These are phyloP conservation scores for Sphaerobolus stellatus DNA, from an alignment of 1,284 basidiomycete genomes.

Conservation along the genomic window DNA sequence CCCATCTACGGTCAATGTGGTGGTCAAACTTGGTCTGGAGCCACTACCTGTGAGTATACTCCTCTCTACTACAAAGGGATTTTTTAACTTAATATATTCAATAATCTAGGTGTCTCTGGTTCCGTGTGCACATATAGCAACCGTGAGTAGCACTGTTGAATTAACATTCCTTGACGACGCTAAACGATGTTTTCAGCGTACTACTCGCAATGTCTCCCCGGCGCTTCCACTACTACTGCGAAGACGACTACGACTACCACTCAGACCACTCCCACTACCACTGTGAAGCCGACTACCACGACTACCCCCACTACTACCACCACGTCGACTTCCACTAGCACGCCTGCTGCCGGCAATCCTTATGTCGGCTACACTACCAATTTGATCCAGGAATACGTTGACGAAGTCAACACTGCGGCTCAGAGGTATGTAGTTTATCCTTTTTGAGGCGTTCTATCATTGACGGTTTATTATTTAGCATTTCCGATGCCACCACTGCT, in stretches of 20 bases:
- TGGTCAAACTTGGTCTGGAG: slow-evolving; percentile 5
- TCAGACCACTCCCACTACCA: background rate
- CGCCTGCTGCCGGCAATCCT: slow-evolving; percentile 17
- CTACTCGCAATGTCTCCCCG: slow-evolving; percentile 10
- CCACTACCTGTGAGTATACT: slow-evolving; percentile 5
- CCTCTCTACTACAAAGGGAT: too few species aligned
- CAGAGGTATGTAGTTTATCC: slow-evolving; percentile 9
- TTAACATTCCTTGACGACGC: background rate
- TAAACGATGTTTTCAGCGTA: slow-evolving; percentile 1
- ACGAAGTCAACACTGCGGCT: slow-evolving; percentile 14
- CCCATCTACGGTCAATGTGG: slow-evolving; percentile 9
- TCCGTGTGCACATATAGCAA: slow-evolving; percentile 6
- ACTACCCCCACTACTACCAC: slow-evolving; percentile 3
- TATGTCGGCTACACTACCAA: slow-evolving; percentile 15
- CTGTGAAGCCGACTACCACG: background rate
- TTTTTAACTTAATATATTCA: too few species aligned
- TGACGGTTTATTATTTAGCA: slow-evolving; percentile 6
- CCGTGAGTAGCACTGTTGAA: background rate
- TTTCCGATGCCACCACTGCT: slow-evolving; percentile 16
- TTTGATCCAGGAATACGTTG: slow-evolving; percentile 17
- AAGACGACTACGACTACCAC: background rate
- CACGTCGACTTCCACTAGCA: too few species aligned
- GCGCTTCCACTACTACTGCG: too few species aligned
- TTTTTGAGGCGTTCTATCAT: background rate
- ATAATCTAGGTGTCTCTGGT: slow-evolving; percentile 3